Conservation (phyloP, 129 eudicot species). For the Flaveria robusta region DNA sequence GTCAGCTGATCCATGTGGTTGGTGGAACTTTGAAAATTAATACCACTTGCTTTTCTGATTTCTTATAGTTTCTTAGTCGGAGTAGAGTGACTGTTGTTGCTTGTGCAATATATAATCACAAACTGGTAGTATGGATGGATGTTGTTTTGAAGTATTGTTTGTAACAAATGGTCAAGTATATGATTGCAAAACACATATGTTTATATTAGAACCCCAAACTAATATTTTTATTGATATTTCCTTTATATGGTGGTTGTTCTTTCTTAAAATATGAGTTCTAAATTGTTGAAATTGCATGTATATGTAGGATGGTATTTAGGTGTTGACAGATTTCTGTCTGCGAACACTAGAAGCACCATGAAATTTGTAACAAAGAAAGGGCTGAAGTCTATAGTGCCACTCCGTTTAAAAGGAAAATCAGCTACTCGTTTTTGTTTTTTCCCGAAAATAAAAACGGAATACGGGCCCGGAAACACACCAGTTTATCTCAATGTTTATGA, state of each 20-base stretch:
- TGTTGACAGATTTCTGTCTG: slow-evolving; percentile 33
- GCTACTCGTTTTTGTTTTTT: slow-evolving; percentile 62
- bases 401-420: slow-evolving; percentile 63
- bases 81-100: neutral
- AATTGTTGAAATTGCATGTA: slow-evolving; percentile 21
- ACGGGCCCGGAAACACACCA: slow-evolving; percentile 63
- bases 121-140: slow-evolving; percentile 7
- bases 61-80: slow-evolving; percentile 10
- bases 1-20: slow-evolving; percentile 38
- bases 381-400: slow-evolving; percentile 59
- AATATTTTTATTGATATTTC: neutral
- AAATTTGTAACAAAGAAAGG: slow-evolving; percentile 62
- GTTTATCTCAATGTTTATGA: slow-evolving; percentile 74
- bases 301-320: slow-evolving; percentile 41
- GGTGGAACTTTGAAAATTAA: slow-evolving; percentile 30
- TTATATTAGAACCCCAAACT: neutral
- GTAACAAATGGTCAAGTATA: neutral
- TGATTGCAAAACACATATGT: neutral
- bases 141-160: neutral
- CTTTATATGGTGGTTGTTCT: neutral
- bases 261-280: neutral
- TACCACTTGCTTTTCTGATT: slow-evolving; percentile 1
- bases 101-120: slow-evolving; percentile 5
- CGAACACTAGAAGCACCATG: slow-evolving; percentile 47
- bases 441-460: slow-evolving; percentile 54